These are phyloP conservation scores for Arbutus unedo DNA, from an alignment of 148 eudicot species.

Conservation along the genomic window DNA sequence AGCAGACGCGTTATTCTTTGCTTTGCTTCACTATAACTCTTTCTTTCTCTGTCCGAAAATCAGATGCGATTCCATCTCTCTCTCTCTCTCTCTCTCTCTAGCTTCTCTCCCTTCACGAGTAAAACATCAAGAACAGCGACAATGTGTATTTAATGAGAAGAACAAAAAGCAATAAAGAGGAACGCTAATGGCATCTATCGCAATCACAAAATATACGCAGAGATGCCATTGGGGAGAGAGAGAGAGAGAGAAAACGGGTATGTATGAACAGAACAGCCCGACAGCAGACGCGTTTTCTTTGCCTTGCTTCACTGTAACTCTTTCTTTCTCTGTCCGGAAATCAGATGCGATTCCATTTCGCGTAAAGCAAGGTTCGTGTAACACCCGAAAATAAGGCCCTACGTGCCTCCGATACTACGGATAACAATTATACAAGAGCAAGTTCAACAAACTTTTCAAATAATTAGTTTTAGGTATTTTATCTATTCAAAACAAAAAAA, in stretches of 20 bases:
- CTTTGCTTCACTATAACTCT: background rate
- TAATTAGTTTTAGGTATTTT: too few relatives aligned
- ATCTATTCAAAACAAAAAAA: too few relatives aligned
- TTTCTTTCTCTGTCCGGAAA: background rate
- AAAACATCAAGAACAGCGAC: background rate
- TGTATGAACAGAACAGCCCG: background rate
- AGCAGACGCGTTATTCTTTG: conserved; percentile 9
- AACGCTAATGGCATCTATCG: conserved; percentile 6
- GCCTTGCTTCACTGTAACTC: background rate
- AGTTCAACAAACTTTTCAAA: too few relatives aligned
- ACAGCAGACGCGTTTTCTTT: conserved; percentile 11
- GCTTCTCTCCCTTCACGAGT: background rate
- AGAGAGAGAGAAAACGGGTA: too few relatives aligned
- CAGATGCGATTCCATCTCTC: conserved; percentile 34
- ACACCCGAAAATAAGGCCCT: background rate
- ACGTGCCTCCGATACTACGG: too few relatives aligned
- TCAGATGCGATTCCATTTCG: conserved; percentile 35
- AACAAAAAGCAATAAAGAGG: conserved; percentile 9
- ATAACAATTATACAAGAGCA: too few relatives aligned
- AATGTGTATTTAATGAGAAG: conserved; percentile 12
- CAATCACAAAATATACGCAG: background rate
- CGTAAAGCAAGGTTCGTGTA: conserved; percentile 17
- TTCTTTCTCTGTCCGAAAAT: background rate
- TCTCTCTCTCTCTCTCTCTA: conserved; percentile 12
- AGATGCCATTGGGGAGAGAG: too few relatives aligned